These are phyloP conservation scores for Rhodotorula paludigena DNA, from an alignment of 768 basidiomycete genomes.

Conservation along the genomic window DNA sequence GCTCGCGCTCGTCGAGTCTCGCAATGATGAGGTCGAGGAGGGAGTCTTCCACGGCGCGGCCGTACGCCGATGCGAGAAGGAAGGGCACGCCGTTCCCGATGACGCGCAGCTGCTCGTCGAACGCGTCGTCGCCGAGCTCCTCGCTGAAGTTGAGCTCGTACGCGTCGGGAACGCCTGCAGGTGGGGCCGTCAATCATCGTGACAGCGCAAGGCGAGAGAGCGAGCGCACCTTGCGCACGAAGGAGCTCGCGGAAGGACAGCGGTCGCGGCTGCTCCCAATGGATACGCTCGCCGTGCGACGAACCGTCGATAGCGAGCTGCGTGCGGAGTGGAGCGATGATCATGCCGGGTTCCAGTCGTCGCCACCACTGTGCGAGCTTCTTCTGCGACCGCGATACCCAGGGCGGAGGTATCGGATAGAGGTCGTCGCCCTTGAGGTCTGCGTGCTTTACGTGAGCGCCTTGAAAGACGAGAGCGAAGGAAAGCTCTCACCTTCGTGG, in stretches of 20 bases:
- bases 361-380: neutral
- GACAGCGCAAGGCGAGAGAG: neutral
- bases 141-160: constrained; percentile 4
- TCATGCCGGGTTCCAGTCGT: neutral
- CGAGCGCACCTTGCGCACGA: neutral
- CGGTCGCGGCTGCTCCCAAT: neutral
- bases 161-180: neutral
- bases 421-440: neutral
- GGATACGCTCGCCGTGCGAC: constrained; percentile 4
- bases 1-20: neutral
- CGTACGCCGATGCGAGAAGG: constrained; percentile 11
- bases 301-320: constrained; percentile 3
- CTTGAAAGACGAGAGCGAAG: neutral
- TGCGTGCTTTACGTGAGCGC: neutral
- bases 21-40: neutral
- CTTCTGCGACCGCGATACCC: neutral
- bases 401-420: neutral
- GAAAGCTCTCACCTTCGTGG: neutral
- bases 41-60: neutral
- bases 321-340: constrained; percentile 4
- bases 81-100: constrained; percentile 24
- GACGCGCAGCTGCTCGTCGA: neutral
- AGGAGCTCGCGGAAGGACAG: constrained; percentile 1
- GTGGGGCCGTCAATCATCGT: neutral
- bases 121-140: neutral